Percentiles rank a stretch among this genome's conserved stretches.
These are phyloP conservation scores for Hibiscus tridactylites DNA, from an alignment of 345 rosid species.

Conservation along the genomic window DNA sequence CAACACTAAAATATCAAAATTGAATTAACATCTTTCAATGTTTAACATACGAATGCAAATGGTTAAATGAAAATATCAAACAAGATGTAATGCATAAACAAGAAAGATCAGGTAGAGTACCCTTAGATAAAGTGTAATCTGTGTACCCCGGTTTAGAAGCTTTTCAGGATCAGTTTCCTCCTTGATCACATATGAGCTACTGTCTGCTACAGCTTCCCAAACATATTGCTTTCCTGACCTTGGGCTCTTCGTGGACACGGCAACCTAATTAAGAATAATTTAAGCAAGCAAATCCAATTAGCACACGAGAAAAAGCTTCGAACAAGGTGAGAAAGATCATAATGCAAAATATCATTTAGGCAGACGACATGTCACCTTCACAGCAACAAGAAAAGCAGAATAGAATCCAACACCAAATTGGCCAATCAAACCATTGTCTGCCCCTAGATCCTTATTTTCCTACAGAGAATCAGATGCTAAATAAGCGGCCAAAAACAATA, in stretches of 20 bases:
- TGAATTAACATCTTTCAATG: neutral
- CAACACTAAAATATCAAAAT: neutral
- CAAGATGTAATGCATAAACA: neutral
- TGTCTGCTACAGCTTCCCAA: constrained; percentile 89
- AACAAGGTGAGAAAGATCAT: neutral
- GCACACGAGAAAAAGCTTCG: neutral
- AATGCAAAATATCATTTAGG: neutral
- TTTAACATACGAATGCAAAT: neutral
- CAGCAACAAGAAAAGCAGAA: constrained; percentile 95
- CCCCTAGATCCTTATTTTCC: constrained; percentile 91
- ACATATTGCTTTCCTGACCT: constrained; percentile 89
- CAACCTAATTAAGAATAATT: constrained; percentile 46
- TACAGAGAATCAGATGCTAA: constrained; percentile 14
- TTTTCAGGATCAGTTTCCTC: constrained; percentile 91
- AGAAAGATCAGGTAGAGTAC: constrained; percentile 25
- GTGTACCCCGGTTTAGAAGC: constrained; percentile 70
- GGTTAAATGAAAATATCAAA: neutral
- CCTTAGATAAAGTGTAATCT: constrained; percentile 80
- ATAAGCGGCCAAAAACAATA: neutral
- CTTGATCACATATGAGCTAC: constrained; percentile 75
- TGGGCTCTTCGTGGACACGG: constrained; percentile 92
- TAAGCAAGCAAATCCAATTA: constrained; percentile 5
- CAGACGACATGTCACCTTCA: constrained; percentile 48
- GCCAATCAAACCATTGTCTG: constrained; percentile 83
- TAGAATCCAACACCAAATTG: constrained; percentile 99